A percentile compares a stretch with the other conserved stretches of the same genome.
These are phyloP conservation scores for Fomitiporia mediterranea DNA, from an alignment of 1,284 basidiomycete genomes.

Conservation along the genomic window DNA sequence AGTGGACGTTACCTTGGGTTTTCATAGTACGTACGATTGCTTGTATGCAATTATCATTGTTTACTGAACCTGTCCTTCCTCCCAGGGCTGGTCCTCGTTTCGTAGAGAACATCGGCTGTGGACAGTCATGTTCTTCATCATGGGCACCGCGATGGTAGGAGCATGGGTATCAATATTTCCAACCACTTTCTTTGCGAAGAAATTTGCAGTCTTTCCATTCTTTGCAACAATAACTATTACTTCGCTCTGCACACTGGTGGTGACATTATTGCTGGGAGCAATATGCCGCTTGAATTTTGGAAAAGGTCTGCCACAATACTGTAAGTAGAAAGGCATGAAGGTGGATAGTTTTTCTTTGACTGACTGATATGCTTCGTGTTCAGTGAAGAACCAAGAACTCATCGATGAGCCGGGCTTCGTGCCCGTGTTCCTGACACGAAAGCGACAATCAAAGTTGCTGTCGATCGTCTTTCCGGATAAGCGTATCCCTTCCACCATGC, in stretches of 20 bases:
- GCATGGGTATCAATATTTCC: slow-evolving; percentile 22
- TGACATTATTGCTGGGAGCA: slow-evolving; percentile 22
- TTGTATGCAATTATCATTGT: background rate
- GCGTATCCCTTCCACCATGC: background rate
- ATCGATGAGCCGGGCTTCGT: slow-evolving; percentile 5
- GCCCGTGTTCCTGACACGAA: background rate
- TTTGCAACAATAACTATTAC: slow-evolving; percentile 23
- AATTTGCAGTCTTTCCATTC: slow-evolving; percentile 25
- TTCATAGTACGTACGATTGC: slow-evolving; percentile 8
- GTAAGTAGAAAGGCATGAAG: background rate
- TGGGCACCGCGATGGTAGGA: slow-evolving; percentile 7
- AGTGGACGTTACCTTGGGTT: slow-evolving; percentile 17
- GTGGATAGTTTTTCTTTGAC: background rate
- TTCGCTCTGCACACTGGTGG: slow-evolving; percentile 20
- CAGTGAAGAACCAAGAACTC: slow-evolving; percentile 6
- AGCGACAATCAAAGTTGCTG: background rate
- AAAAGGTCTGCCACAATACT: slow-evolving; percentile 23
- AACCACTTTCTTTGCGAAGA: slow-evolving; percentile 19
- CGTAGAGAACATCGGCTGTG: slow-evolving; percentile 21
- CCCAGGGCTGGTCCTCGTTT: slow-evolving; percentile 23
- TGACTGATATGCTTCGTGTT: background rate
- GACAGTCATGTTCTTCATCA: slow-evolving; percentile 21
- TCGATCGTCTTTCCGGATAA: slow-evolving; percentile 8
- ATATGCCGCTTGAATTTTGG: slow-evolving; percentile 24
- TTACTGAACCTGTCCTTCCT: too few species aligned